Conservation (phyloP, 352 stramenopile genomes). For the Blastocystis sp. region DNA sequence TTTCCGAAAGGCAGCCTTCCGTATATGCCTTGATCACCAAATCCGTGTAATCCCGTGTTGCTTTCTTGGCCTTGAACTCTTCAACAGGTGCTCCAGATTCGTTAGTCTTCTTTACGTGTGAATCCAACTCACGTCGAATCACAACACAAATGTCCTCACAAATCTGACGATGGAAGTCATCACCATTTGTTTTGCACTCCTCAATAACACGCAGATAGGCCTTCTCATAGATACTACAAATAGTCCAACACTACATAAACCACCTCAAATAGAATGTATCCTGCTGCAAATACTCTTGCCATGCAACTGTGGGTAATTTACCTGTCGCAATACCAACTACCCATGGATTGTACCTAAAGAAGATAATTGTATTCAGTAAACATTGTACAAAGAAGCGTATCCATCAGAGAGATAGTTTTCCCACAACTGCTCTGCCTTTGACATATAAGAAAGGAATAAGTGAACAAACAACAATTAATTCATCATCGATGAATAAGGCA, state of each 20-base stretch:
- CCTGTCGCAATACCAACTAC: background rate
- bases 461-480: background rate
- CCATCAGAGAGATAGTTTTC: background rate
- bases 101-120: background rate
- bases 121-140: background rate
- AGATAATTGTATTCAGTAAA: background rate
- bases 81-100: background rate
- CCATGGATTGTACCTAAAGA: conserved; percentile 41
- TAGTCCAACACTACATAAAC: background rate
- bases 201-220: background rate
- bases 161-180: background rate
- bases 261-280: background rate
- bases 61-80: background rate
- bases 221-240: background rate
- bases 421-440: conserved; percentile 4
- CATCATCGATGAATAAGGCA: background rate
- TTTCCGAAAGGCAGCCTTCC: background rate
- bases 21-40: background rate
- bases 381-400: background rate
- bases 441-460: background rate
- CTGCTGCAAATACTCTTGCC: conserved; percentile 16
- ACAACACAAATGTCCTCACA: background rate
- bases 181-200: background rate
- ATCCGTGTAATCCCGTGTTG: background rate
- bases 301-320: background rate